Percentiles rank a stretch among this genome's conserved stretches.
phyloP scores from a whole-genome alignment of 2,329 filamentous ascomycete species.

The Trichocomaceae sp. region DNA sequence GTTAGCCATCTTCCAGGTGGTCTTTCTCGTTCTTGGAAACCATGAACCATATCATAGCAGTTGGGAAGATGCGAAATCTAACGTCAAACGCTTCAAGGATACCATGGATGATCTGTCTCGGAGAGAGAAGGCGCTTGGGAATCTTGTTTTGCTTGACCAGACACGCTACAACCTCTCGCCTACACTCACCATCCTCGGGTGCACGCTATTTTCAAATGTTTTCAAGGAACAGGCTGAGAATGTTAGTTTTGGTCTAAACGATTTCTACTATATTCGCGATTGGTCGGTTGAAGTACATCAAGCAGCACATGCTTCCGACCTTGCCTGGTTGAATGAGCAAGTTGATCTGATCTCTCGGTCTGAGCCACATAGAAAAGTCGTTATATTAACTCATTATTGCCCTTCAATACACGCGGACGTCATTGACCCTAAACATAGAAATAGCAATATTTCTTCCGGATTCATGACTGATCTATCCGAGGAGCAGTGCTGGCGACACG shows the following conservation, averaged over 20 bases:
- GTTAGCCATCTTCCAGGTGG: conserved; percentile 38
- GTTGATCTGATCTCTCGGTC: conserved; percentile 22
- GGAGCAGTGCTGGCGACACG: conserved; percentile 35
- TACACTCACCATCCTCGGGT: conserved; percentile 39
- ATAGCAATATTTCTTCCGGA: conserved; percentile 29
- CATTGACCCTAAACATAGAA: conserved; percentile 26
- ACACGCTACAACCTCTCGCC: conserved; percentile 33
- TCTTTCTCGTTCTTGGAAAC: conserved; percentile 52
- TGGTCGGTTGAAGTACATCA: conserved; percentile 31
- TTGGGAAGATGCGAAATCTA: conserved; percentile 21
- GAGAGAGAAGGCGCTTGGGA: conserved; percentile 18
- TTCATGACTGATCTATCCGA: conserved; percentile 39
- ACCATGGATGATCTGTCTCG: conserved; percentile 15
- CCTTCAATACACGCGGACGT: conserved; percentile 22
- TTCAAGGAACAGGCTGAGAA: conserved; percentile 28
- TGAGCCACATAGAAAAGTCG: conserved; percentile 30
- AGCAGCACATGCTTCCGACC: conserved; percentile 27
- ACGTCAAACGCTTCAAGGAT: conserved; percentile 21
- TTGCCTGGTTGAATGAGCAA: conserved; percentile 36
- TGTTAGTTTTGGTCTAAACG: conserved; percentile 44
- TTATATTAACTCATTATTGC: conserved; percentile 37
- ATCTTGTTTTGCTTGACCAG: conserved; percentile 38
- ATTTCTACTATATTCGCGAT: conserved; percentile 45
- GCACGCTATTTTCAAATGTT: conserved; percentile 47
- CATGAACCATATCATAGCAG: conserved; percentile 47